Evolutionary conservation across 345 rosid genomes (phyloP).

Genomic region (Aquilaria malaccensis): DNA sequence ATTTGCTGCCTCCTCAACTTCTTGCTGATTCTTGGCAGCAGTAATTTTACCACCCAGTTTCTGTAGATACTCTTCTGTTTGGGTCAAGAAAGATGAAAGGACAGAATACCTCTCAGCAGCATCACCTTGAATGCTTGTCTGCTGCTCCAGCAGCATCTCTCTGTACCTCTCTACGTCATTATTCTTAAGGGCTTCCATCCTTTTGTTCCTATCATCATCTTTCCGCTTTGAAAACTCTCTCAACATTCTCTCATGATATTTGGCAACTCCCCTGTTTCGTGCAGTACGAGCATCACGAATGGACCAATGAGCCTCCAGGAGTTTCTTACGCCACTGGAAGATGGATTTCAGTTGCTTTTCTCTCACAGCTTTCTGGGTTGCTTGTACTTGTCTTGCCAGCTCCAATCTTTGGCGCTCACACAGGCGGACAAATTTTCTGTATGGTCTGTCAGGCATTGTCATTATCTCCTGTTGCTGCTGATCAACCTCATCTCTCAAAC

Average conservation of each 20-base stretch:
- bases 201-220: conserved; percentile 90
- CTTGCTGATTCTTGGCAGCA: conserved; percentile 90
- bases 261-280: conserved; percentile 97
- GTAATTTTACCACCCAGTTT: conserved; percentile 92
- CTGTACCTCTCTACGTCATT: conserved; percentile 99
- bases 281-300: conserved; percentile 99
- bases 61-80: conserved; percentile 97
- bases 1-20: conserved; percentile 99
- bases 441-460: conserved; percentile 99
- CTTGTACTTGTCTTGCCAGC: conserved; percentile 81
- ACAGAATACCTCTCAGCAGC: conserved; percentile 97
- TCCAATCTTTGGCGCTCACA: conserved; percentile 98
- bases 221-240: conserved; percentile 93
- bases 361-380: conserved; percentile 74
- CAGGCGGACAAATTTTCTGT: conserved; percentile 91
- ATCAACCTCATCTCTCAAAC: conserved; percentile 88
- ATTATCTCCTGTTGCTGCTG: conserved; percentile 95
- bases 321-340: conserved; percentile 98
- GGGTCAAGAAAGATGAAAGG: conserved; percentile 90
- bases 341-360: conserved; percentile 95
- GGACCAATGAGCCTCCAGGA: conserved; percentile 97
- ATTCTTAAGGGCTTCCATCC: conserved; percentile 99
- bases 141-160: conserved; percentile 98
- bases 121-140: conserved; percentile 81
- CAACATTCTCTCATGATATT: conserved; percentile 95